Percentiles rank a stretch among this genome's conserved stretches.
phyloP scores from a whole-genome alignment of 345 rosid genomes.

The Arabis hirsuta region DNA sequence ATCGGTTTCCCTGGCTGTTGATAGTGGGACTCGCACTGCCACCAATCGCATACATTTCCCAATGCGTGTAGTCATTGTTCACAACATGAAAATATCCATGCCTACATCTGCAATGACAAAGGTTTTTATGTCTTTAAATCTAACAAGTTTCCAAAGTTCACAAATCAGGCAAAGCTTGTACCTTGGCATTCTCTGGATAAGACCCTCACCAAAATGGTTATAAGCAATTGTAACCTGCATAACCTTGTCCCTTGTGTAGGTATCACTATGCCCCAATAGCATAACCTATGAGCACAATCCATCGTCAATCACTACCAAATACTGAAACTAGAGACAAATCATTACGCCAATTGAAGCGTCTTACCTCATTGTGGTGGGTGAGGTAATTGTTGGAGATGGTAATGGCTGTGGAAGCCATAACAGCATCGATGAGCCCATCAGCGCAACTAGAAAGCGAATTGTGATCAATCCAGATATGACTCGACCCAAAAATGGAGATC shows the following conservation, averaged over 20 bases:
- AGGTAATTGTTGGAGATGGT: constrained; percentile 77
- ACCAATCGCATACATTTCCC: constrained; percentile 99
- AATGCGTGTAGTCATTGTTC: constrained; percentile 97
- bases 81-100: constrained; percentile 99
- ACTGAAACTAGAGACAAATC: background rate
- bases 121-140: background rate
- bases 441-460: constrained; percentile 82
- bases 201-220: constrained; percentile 99
- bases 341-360: background rate
- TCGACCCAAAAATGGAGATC: constrained; percentile 72
- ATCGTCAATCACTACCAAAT: background rate
- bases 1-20: constrained; percentile 96
- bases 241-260: constrained; percentile 80
- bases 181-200: constrained; percentile 99
- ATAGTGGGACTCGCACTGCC: constrained; percentile 98
- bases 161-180: constrained; percentile 2
- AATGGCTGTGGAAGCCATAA: constrained; percentile 76
- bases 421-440: constrained; percentile 76
- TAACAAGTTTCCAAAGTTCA: background rate
- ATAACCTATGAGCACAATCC: constrained; percentile 60
- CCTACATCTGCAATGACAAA: constrained; percentile 66
- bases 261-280: constrained; percentile 97
- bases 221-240: constrained; percentile 99
- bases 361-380: constrained; percentile 88
- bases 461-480: constrained; percentile 94